These are phyloP conservation scores for Serendipita sp. DNA, from an alignment of 768 basidiomycete species.

Conservation along the genomic window DNA sequence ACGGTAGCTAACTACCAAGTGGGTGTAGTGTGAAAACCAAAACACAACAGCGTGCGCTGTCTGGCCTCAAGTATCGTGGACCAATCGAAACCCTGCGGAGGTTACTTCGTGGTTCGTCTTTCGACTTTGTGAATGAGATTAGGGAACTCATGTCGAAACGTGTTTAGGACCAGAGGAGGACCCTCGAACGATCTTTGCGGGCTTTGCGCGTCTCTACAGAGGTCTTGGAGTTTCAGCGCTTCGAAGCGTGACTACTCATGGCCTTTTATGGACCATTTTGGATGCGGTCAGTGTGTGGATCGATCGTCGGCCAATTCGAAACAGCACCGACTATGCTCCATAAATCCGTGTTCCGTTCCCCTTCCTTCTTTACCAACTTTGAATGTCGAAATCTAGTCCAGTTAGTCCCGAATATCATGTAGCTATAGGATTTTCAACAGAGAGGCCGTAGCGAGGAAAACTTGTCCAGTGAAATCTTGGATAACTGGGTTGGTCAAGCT, in stretches of 20 bases:
- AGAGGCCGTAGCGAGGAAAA: no score
- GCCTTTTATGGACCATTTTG: slow-evolving; percentile 85
- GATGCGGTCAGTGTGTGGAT: slow-evolving; percentile 30
- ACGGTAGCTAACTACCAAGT: slow-evolving; percentile 13
- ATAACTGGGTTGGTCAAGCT: no score
- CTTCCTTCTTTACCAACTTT: no score
- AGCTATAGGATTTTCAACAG: no score
- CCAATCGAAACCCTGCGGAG: slow-evolving; percentile 59
- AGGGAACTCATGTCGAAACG: not conserved
- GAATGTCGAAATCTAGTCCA: no score
- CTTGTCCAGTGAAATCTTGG: no score
- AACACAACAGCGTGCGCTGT: slow-evolving; percentile 82
- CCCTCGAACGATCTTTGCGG: slow-evolving; percentile 48
- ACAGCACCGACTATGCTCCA: not conserved
- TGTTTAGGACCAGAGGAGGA: slow-evolving; percentile 59
- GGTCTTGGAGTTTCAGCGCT: slow-evolving; percentile 89
- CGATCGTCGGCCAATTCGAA: slow-evolving; percentile 14
- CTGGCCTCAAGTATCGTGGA: slow-evolving; percentile 58
- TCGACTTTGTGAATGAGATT: not conserved
- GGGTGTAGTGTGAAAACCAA: slow-evolving; percentile 78
- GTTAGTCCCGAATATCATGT: no score
- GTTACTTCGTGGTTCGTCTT: slow-evolving; percentile 54
- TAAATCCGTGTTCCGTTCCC: not conserved
- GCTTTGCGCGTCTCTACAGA: slow-evolving; percentile 74
- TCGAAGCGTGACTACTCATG: slow-evolving; percentile 85